Evolutionary conservation across 2,329 filamentous ascomycete species (phyloP), one percentile per base, ranked within the genome.

Genomic region (Aspergillus ustus): DNA sequence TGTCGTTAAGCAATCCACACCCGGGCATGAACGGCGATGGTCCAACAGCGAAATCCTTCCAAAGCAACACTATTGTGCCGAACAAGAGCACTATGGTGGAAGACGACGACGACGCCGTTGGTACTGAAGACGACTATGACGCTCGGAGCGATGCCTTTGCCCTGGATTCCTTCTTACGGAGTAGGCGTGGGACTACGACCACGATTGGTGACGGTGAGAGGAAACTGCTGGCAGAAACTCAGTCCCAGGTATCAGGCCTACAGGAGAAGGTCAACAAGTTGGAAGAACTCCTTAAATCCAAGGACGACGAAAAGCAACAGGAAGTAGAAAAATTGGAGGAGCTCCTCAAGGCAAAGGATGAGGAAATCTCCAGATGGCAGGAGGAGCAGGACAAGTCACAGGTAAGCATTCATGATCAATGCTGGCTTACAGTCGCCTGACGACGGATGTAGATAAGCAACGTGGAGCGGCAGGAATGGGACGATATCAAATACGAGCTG

Each of bases 21-120:
- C 73, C 75, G 31, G 80, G 82, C 44, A 83, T 87, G 51, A 89
- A 86, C 63, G 78, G 88, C 69, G 88, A 90, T 56, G 90, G 91
- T 50, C 93, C 93, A 4, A 86, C 91, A 67, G 90, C 91, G 17
- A 97, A 96, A 74, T 93, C 93, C 43, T 93, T 96, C 67, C 93
- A 97, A 74, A 94, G 91, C 73, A 98, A 96, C 73, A 98, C 93
- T 0, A 96, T 98, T 70, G 91, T 98, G 34, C 95, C 95, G 0
- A 98, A 97, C 74, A 99, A 98, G 80, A 96, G 94, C 71, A 97
- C 91, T 0, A 93, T 98, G 89, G 88, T 98, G 1, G 95, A 99
- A 76, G 95, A 98, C 73, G 93, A 96, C 67, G 93, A 96, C 68
- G 91, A 92, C 66, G 79, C 79, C 61, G 81, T 79, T 59, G 84